These are phyloP conservation scores for Epicoccum nigrum DNA, from an alignment of 2,329 filamentous ascomycete genomes.

Conservation along the genomic window DNA sequence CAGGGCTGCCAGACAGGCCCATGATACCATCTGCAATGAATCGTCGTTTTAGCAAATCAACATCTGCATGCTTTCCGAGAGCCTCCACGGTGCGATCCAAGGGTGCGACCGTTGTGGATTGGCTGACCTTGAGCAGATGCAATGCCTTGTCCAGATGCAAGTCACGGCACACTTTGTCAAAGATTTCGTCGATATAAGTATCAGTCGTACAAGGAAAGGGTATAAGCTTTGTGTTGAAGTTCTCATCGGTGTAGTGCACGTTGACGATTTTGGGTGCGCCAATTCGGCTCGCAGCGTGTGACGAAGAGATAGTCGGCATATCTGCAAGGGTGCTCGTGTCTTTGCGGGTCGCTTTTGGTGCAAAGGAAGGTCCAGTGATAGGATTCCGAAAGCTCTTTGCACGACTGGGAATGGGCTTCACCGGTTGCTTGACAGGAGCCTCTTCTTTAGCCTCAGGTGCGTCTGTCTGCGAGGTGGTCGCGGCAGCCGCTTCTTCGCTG, in stretches of 20 bases:
- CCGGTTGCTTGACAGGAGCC: conserved; percentile 19
- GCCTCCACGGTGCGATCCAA: conserved; percentile 80
- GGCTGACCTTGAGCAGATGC: conserved; percentile 78
- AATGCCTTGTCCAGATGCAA: conserved; percentile 78
- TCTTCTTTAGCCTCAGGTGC: conserved; percentile 24
- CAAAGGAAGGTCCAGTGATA: conserved; percentile 58
- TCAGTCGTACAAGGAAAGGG: conserved; percentile 79
- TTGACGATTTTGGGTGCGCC: conserved; percentile 74
- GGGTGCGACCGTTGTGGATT: conserved; percentile 75
- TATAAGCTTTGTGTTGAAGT: conserved; percentile 72
- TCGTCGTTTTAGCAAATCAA: conserved; percentile 76
- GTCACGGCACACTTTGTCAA: conserved; percentile 78
- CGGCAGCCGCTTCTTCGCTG: conserved; percentile 58
- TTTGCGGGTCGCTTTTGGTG: conserved; percentile 53
- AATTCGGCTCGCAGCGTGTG: conserved; percentile 60
- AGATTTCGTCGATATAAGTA: conserved; percentile 81
- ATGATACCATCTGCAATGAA: conserved; percentile 77
- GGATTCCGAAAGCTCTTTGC: conserved; percentile 56
- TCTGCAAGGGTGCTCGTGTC: conserved; percentile 53
- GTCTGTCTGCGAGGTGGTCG: conserved; percentile 39
- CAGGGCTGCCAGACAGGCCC: conserved; percentile 71
- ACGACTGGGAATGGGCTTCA: conserved; percentile 38
- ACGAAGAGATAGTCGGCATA: conserved; percentile 50
- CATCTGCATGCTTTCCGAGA: conserved; percentile 74
- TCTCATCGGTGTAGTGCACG: conserved; percentile 73